These are phyloP conservation scores for Colletotrichum eremochloae DNA, from an alignment of 2,329 filamentous ascomycete species.

Conservation along the genomic window DNA sequence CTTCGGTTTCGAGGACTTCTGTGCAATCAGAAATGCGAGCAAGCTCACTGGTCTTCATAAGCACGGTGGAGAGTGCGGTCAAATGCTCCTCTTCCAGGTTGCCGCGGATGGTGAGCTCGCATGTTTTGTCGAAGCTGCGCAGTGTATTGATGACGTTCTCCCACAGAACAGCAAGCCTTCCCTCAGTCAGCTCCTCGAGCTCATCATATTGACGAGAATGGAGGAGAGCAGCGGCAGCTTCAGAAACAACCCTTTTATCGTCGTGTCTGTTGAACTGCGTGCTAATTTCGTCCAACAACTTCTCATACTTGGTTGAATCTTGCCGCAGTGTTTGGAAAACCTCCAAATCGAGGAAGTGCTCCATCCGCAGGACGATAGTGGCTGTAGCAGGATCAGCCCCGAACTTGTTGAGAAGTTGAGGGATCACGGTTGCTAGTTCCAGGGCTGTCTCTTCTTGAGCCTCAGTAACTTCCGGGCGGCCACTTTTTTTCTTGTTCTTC, in stretches of 20 bases:
- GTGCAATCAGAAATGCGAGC: slow-evolving; percentile 84
- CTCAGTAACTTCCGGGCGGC: slow-evolving; percentile 75
- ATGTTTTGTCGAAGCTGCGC: slow-evolving; percentile 76
- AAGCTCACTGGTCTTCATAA: slow-evolving; percentile 85
- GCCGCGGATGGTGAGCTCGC: slow-evolving; percentile 78
- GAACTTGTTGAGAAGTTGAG: slow-evolving; percentile 90
- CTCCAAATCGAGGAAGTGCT: slow-evolving; percentile 88
- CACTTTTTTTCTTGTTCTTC: slow-evolving; percentile 67
- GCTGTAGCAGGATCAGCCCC: slow-evolving; percentile 90
- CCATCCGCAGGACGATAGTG: slow-evolving; percentile 85
- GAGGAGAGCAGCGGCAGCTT: slow-evolving; percentile 85
- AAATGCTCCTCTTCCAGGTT: slow-evolving; percentile 76
- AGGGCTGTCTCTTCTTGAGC: slow-evolving; percentile 84
- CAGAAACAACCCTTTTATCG: slow-evolving; percentile 85
- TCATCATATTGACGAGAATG: slow-evolving; percentile 91
- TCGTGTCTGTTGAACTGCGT: slow-evolving; percentile 95
- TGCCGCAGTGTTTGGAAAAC: slow-evolving; percentile 91
- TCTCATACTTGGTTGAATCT: slow-evolving; percentile 83
- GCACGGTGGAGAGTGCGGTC: slow-evolving; percentile 77
- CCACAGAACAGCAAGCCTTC: slow-evolving; percentile 86
- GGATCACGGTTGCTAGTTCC: slow-evolving; percentile 83
- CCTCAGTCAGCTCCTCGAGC: slow-evolving; percentile 85
- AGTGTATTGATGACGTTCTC: slow-evolving; percentile 84
- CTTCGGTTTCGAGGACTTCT: slow-evolving; percentile 77
- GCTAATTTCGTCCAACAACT: slow-evolving; percentile 89